Conservation (phyloP, 2,329 filamentous ascomycete genomes). For the Cytospora mali region DNA sequence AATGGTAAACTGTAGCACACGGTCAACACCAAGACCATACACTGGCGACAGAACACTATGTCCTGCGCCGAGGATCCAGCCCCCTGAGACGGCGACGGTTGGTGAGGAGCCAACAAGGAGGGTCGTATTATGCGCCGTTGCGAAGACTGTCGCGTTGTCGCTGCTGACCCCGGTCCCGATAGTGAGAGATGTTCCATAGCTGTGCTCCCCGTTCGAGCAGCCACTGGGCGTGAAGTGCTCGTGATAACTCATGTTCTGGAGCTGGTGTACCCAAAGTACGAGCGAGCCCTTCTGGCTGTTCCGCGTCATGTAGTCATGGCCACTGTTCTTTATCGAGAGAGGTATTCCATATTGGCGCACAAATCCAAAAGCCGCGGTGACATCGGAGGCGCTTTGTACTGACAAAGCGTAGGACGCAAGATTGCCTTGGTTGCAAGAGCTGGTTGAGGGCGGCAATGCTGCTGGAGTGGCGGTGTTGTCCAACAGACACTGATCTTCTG, state of each 20-base stretch:
- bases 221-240: constrained; percentile 32
- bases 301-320: constrained; percentile 40
- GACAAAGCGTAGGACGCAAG: constrained; percentile 33
- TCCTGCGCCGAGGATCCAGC: constrained; percentile 6
- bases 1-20: constrained; percentile 40
- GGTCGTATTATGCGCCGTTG: constrained; percentile 32
- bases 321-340: constrained; percentile 39
- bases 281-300: constrained; percentile 36
- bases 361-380: constrained; percentile 30
- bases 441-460: constrained; percentile 28
- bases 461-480: constrained; percentile 32
- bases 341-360: constrained; percentile 32
- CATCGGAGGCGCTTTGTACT: constrained; percentile 29
- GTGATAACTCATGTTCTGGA: constrained; percentile 33
- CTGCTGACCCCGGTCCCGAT: constrained; percentile 37
- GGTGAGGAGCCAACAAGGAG: constrained; percentile 33
- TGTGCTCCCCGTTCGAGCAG: constrained; percentile 27
- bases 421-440: constrained; percentile 35
- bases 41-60: constrained; percentile 6
- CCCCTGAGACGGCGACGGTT: constrained; percentile 6
- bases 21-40: constrained; percentile 8
- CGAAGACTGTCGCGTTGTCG: constrained; percentile 34
- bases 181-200: constrained; percentile 31
- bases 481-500: constrained; percentile 35
- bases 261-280: constrained; percentile 36